Base-by-base conservation (phyloP, 1,284 basidiomycete species). In the Porogramme epimiltina region DNA sequence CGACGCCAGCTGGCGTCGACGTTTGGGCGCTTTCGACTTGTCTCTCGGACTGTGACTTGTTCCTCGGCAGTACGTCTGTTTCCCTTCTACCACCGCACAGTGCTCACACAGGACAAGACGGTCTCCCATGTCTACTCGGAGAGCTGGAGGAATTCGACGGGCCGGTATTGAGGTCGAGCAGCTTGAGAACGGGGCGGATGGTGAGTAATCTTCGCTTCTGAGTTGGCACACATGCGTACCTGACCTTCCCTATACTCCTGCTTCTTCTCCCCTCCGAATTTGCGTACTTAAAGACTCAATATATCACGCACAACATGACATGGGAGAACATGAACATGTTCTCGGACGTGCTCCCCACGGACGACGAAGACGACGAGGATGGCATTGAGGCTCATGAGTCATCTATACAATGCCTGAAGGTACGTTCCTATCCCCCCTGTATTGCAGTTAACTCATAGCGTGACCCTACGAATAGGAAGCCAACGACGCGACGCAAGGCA, bases 281-380 rank as follows among this genome's bases (percentile, higher is more conserved):
- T 55, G 67, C 73, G 89, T 43, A 81, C 88, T 3, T 88, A 19
- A 95, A 95, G 64, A 90, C 92, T 1, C 89, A 93, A 70, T 96
- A 96, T 69, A 91, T 93, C 60, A 95, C 93, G 46, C 92, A 98
- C 63, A 95, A 96, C 69, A 80, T 98, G 2, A 93, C 95, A 20
- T 99, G 96, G 96, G 95, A 98, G 69, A 86, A 98, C 19, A 84
- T 86, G 10, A 95, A 93, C 0, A 88, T 96, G 25, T 98, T 95
- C 66, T 89, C 87, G 4, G 93, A 95, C 64, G 89, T 93, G 18
- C 74, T 96, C 24, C 89, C 91, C 40, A 91, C 90, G n/a, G 92
- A 93, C 55, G 93, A 96, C 58, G 93, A 95, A 66, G 93, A 96
- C 67, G 94, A 97, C 62, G 95, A 98, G 62, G 95, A 98, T 62